Conservation (phyloP, 1,284 basidiomycete species). For the Porogramme epimiltina region DNA sequence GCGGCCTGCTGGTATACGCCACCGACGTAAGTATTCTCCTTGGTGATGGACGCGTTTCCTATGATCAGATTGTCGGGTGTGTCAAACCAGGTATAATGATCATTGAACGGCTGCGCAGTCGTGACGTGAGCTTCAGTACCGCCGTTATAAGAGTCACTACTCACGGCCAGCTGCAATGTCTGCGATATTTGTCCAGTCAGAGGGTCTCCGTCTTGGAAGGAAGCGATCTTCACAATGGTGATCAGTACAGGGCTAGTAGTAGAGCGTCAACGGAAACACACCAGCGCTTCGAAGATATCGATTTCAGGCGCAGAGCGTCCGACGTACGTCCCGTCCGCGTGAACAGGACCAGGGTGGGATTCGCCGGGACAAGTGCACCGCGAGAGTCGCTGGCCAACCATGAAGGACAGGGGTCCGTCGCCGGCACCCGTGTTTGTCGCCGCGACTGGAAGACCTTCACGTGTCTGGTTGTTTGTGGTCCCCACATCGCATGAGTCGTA, state of each 20-base stretch:
- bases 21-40: slow-evolving; percentile 54
- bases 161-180: slow-evolving; percentile 46
- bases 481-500: slow-evolving; percentile 61
- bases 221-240: slow-evolving; percentile 24
- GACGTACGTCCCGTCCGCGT: slow-evolving; percentile 54
- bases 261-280: background rate
- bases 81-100: slow-evolving; percentile 43
- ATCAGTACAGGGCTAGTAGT: slow-evolving; percentile 1
- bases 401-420: slow-evolving; percentile 53
- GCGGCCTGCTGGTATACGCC: slow-evolving; percentile 56
- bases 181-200: slow-evolving; percentile 45
- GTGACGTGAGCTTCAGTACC: background rate
- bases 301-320: slow-evolving; percentile 88
- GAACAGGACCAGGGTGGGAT: slow-evolving; percentile 80
- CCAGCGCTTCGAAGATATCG: slow-evolving; percentile 69
- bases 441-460: slow-evolving; percentile 38
- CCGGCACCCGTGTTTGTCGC: slow-evolving; percentile 42
- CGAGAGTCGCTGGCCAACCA: slow-evolving; percentile 77
- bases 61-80: slow-evolving; percentile 47
- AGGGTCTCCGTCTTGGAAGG: slow-evolving; percentile 24
- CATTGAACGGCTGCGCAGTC: slow-evolving; percentile 52
- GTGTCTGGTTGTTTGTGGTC: slow-evolving; percentile 52
- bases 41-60: slow-evolving; percentile 41
- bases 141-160: slow-evolving; percentile 6
- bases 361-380: slow-evolving; percentile 82